Evolutionary conservation across 768 basidiomycete species (phyloP).

Genomic region (Cystofilobasidium ferigula): DNA sequence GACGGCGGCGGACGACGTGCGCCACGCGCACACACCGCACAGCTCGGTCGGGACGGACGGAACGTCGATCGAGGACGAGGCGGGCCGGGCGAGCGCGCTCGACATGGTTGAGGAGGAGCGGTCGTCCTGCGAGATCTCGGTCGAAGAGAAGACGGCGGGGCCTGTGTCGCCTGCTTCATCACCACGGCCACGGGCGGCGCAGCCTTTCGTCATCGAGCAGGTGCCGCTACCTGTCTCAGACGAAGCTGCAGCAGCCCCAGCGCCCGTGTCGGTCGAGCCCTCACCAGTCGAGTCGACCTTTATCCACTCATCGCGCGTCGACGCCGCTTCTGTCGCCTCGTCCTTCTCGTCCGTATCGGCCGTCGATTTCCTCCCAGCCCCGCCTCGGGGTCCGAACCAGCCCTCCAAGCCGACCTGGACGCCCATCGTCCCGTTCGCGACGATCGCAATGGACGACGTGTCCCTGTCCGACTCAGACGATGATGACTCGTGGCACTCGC

Average conservation of each 20-base stretch:
- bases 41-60: too few species aligned
- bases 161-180: too few species aligned
- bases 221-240: not conserved
- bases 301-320: not conserved
- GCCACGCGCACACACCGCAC: too few species aligned
- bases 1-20: not conserved
- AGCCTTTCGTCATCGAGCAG: not conserved
- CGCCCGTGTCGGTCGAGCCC: not conserved
- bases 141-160: too few species aligned
- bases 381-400: not conserved
- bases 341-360: not conserved
- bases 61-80: too few species aligned
- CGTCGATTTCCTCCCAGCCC: not conserved
- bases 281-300: not conserved
- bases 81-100: not conserved
- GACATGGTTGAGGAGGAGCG: constrained; percentile 15
- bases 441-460: constrained; percentile 18
- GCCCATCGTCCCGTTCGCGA: constrained; percentile 22
- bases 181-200: too few species aligned
- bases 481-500: constrained; percentile 4
- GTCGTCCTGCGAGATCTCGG: constrained; percentile 5
- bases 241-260: not conserved
- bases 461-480: constrained; percentile 12
- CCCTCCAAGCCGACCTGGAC: constrained; percentile 6
- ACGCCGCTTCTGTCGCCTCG: not conserved